phyloP scores from a whole-genome alignment of 768 basidiomycete genomes.

The Boletus bicolor region DNA sequence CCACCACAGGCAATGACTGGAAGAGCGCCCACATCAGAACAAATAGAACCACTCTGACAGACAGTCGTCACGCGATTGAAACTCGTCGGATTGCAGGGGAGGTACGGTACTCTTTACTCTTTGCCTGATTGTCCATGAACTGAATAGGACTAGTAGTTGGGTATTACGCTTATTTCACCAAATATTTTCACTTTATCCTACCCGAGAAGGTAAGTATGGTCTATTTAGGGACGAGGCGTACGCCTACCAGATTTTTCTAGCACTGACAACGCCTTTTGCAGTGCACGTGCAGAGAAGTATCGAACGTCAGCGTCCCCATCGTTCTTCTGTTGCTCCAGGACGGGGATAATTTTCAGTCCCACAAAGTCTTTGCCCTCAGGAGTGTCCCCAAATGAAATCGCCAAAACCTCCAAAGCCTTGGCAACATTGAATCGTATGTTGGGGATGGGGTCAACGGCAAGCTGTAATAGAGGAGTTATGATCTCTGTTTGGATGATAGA shows the following conservation, averaged over 20 bases:
- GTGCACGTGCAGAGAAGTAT: slow-evolving; percentile 84
- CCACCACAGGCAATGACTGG: neutral
- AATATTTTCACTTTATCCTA: slow-evolving; percentile 24
- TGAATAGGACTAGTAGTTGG: slow-evolving; percentile 24
- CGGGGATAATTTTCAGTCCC: slow-evolving; percentile 72
- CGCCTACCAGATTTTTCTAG: slow-evolving; percentile 39
- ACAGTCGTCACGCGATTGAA: slow-evolving; percentile 9
- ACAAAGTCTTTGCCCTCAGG: slow-evolving; percentile 75
- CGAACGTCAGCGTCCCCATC: slow-evolving; percentile 96
- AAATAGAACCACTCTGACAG: neutral
- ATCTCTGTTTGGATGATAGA: slow-evolving; percentile 83
- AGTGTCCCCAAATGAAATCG: slow-evolving; percentile 58
- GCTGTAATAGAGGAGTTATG: slow-evolving; percentile 75
- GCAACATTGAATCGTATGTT: slow-evolving; percentile 99
- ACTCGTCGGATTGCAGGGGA: slow-evolving; percentile 26
- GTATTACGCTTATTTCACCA: slow-evolving; percentile 30
- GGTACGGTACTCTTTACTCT: slow-evolving; percentile 34
- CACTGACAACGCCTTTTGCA: slow-evolving; percentile 50
- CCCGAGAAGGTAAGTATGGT: neutral
- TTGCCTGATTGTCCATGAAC: slow-evolving; percentile 18
- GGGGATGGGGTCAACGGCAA: slow-evolving; percentile 89
- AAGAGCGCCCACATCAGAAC: neutral
- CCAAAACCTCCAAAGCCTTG: slow-evolving; percentile 89
- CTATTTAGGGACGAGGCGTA: neutral
- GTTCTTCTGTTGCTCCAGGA: slow-evolving; percentile 79